These are phyloP conservation scores for Osmanthus fragrans DNA, from an alignment of 257 asterid species.

Conservation along the genomic window DNA sequence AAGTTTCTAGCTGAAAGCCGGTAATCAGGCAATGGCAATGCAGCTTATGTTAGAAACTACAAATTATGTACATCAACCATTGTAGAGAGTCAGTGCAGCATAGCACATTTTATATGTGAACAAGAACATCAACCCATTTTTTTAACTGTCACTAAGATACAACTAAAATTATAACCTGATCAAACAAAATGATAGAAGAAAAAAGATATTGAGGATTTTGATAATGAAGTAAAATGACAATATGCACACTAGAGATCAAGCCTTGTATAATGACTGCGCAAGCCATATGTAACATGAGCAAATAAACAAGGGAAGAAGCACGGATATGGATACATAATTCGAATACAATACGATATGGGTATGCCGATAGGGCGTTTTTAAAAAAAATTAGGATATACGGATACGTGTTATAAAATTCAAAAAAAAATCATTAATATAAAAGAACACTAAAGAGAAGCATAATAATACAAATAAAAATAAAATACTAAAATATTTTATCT, in stretches of 20 bases:
- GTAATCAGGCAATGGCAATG: too few species aligned
- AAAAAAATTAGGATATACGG: too few species aligned
- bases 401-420: too few species aligned
- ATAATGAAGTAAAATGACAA: neutral
- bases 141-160: neutral
- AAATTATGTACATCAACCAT: neutral
- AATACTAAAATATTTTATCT: too few species aligned
- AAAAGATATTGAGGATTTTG: neutral
- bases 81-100: neutral
- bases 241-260: neutral
- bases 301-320: too few species aligned
- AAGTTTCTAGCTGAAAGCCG: neutral
- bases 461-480: too few species aligned
- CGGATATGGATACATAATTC: too few species aligned
- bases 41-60: neutral
- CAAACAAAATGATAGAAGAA: neutral
- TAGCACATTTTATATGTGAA: neutral
- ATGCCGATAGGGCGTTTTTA: too few species aligned
- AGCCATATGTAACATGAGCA: neutral
- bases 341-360: too few species aligned
- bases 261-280: neutral
- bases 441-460: too few species aligned
- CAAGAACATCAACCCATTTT: slow-evolving; percentile 1
- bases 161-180: slow-evolving; percentile 13
- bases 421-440: too few species aligned